Evolutionary conservation across 1,284 basidiomycete genomes (phyloP).

Genomic region (Agaricales sp.): DNA sequence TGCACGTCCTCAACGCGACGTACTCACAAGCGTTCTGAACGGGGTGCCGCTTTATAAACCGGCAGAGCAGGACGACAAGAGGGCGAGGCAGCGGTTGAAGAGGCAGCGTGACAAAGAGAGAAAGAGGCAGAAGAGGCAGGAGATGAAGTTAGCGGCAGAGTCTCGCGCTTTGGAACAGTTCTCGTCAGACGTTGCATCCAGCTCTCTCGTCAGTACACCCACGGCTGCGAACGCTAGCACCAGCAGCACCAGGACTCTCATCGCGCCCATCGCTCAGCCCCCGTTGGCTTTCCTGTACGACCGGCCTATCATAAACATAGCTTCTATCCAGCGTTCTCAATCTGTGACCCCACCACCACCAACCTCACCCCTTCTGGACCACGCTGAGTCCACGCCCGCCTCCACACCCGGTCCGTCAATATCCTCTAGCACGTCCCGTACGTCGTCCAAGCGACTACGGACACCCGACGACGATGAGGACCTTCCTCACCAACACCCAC

Average conservation of each 20-base stretch:
- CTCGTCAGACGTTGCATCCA: constrained; percentile 11
- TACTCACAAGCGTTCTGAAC: constrained; percentile 66
- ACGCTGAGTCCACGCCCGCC: constrained; percentile 47
- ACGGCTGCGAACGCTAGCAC: constrained; percentile 19
- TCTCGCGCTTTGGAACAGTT: constrained; percentile 15
- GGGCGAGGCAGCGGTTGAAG: constrained; percentile 41
- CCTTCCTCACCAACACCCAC: constrained; percentile 17
- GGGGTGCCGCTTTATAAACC: constrained; percentile 55
- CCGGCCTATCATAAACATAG: constrained; percentile 58
- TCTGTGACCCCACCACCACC: constrained; percentile 69
- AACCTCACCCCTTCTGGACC: constrained; percentile 42
- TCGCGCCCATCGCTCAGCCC: too few relatives aligned
- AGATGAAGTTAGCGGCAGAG: constrained; percentile 11
- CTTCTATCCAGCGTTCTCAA: constrained; percentile 50
- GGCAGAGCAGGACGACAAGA: constrained; percentile 43
- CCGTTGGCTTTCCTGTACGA: constrained; percentile 57
- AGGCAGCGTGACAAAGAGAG: constrained; percentile 36
- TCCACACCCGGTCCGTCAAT: constrained; percentile 65
- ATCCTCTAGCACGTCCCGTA: constrained; percentile 60
- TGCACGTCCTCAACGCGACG: constrained; percentile 52
- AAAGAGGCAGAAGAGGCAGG: constrained; percentile 19
- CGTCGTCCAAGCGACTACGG: constrained; percentile 66
- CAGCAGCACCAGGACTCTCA: constrained; percentile 10
- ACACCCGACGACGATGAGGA: constrained; percentile 47
- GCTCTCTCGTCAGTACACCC: constrained; percentile 15